Conservation (phyloP, 2,329 filamentous ascomycete species). For the Gaeumannomyces tritici region DNA sequence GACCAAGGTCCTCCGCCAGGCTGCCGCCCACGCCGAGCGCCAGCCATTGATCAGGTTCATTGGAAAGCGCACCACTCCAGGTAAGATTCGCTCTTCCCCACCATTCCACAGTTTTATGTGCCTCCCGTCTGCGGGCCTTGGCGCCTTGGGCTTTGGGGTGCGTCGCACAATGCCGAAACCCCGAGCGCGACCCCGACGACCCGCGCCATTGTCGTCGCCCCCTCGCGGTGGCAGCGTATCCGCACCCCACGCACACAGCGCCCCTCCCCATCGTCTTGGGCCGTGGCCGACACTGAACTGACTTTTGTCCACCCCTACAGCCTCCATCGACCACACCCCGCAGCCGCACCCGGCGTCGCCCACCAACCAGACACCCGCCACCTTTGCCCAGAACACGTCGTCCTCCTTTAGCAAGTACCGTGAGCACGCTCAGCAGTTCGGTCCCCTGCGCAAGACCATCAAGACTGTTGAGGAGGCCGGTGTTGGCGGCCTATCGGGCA, state of each 20-base stretch:
- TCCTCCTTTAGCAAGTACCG: constrained; percentile 67
- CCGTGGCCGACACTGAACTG: background rate
- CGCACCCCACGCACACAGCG: background rate
- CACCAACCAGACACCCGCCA: constrained; percentile 49
- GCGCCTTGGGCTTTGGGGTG: background rate
- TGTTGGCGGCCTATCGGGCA: constrained; percentile 55
- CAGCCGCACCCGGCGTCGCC: constrained; percentile 66
- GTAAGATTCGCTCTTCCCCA: constrained; percentile 26
- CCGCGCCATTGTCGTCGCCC: background rate
- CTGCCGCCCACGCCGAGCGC: constrained; percentile 49
- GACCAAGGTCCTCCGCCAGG: constrained; percentile 47
- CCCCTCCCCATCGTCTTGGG: background rate
- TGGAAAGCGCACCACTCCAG: constrained; percentile 48
- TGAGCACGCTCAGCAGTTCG: constrained; percentile 68
- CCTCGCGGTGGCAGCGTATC: background rate
- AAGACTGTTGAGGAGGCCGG: constrained; percentile 23
- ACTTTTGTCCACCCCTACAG: constrained; percentile 27
- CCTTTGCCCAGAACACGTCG: constrained; percentile 38
- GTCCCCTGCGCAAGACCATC: constrained; percentile 56
- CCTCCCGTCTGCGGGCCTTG: background rate
- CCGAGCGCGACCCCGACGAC: background rate
- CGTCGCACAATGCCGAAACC: background rate
- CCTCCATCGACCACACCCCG: constrained; percentile 62
- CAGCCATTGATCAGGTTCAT: constrained; percentile 53
- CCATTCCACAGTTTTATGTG: background rate